Conservation (phyloP, 2,329 filamentous ascomycete genomes). For the Colletotrichum sp. region DNA sequence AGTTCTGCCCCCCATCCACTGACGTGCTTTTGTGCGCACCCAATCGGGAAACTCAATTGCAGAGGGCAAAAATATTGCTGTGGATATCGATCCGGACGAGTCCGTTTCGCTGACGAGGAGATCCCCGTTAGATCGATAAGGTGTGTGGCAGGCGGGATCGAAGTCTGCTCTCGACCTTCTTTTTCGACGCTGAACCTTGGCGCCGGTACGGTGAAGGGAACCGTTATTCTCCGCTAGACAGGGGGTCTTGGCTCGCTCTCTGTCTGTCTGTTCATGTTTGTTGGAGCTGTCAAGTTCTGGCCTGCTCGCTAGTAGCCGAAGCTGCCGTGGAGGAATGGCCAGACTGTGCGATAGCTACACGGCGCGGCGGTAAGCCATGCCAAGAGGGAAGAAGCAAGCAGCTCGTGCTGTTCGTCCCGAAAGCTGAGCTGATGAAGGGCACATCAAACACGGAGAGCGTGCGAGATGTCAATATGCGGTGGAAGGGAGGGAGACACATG, state of each 20-base stretch:
- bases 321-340: not conserved
- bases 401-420: not conserved
- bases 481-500: not conserved
- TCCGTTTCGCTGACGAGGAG: not conserved
- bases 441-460: not conserved
- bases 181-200: not conserved
- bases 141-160: not conserved
- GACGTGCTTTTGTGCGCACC: not conserved
- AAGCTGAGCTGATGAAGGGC: not conserved
- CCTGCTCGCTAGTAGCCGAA: not conserved
- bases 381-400: not conserved
- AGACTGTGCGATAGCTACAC: not conserved
- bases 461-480: not conserved
- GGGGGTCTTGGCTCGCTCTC: not conserved
- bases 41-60: not conserved
- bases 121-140: conserved; percentile 11
- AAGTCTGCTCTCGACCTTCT: not conserved
- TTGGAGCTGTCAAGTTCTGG: not conserved
- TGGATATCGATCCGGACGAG: not conserved
- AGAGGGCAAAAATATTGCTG: not conserved
- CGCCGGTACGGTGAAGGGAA: not conserved
- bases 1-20: not conserved
- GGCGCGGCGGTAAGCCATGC: not conserved
- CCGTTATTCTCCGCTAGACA: not conserved
- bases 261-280: not conserved